A percentile compares a stretch with the other conserved stretches of the same genome.
Conservation (phyloP, 2,329 filamentous ascomycete species). For the Monosporascus sp. region DNA sequence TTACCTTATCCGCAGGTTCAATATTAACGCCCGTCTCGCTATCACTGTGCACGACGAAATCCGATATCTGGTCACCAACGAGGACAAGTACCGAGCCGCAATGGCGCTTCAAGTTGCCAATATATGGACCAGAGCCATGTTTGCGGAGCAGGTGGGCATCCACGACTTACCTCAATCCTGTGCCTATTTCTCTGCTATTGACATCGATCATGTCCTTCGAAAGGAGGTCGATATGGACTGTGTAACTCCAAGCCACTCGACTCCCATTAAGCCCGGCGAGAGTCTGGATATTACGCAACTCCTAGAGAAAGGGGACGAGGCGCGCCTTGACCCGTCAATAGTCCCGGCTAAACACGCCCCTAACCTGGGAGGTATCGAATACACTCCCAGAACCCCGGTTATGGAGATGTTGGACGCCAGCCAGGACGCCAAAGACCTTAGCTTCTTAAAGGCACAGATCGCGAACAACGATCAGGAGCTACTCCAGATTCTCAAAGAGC, state of each 20-base stretch:
- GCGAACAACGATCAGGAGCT: constrained; percentile 69
- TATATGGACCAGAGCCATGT: constrained; percentile 96
- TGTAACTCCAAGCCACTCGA: constrained; percentile 79
- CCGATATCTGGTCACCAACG: constrained; percentile 78
- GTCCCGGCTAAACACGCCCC: constrained; percentile 51
- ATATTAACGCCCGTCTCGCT: constrained; percentile 76
- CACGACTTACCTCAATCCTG: constrained; percentile 90
- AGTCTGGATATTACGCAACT: constrained; percentile 78
- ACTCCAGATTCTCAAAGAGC: constrained; percentile 62
- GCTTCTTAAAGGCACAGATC: constrained; percentile 83
- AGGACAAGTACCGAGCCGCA: constrained; percentile 83
- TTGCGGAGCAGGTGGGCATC: constrained; percentile 93
- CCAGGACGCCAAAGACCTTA: constrained; percentile 40
- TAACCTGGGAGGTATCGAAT: constrained; percentile 56
- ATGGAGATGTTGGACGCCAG: constrained; percentile 65
- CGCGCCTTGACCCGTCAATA: constrained; percentile 63
- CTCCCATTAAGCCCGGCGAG: constrained; percentile 77
- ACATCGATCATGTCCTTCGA: constrained; percentile 90
- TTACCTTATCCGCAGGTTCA: constrained; percentile 80
- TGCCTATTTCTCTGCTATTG: constrained; percentile 92
- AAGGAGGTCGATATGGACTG: constrained; percentile 99
- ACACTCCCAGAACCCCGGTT: constrained; percentile 68
- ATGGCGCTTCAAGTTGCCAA: constrained; percentile 94
- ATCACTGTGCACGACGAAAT: constrained; percentile 99
- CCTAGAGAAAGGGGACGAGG: constrained; percentile 64